Conservation (phyloP, 805 yeast genomes). For the Priceomyces medius region DNA sequence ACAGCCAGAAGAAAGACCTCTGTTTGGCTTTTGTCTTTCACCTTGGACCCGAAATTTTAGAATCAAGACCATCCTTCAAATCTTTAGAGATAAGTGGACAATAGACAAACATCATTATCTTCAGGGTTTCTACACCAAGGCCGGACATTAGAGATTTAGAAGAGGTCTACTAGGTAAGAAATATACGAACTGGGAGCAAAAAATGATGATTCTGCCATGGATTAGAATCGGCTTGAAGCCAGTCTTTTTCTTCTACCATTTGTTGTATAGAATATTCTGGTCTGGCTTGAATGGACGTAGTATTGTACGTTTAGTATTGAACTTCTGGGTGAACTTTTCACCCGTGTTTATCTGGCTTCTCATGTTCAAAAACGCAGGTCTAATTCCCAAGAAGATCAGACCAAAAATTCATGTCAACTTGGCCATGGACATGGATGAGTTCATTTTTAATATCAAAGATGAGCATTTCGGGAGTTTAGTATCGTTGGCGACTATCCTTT, state of each 20-base stretch:
- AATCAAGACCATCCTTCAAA: no score
- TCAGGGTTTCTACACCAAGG: no score
- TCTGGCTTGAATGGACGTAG: constrained; percentile 38
- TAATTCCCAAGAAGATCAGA: constrained; percentile 53
- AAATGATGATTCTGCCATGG: background rate
- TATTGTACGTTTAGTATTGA: constrained; percentile 37
- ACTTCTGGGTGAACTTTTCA: constrained; percentile 49
- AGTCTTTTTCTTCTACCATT: constrained; percentile 10
- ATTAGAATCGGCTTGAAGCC: constrained; percentile 7
- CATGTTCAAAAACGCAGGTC: constrained; percentile 59
- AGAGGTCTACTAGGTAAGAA: no score
- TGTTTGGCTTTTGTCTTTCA: no score
- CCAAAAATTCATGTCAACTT: constrained; percentile 55
- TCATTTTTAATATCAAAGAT: constrained; percentile 26
- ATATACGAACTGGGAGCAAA: no score
- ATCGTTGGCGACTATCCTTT: background rate
- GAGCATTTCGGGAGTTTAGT: background rate
- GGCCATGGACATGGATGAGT: constrained; percentile 41
- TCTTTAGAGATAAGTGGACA: no score
- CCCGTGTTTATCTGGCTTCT: constrained; percentile 56
- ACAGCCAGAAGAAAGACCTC: no score
- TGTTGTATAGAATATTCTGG: constrained; percentile 16
- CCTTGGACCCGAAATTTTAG: no score
- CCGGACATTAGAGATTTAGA: no score
- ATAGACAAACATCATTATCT: no score